These are phyloP conservation scores for Sorghum bicolor DNA, from an alignment of 176 grass and related monocot genomes.

Conservation along the genomic window Sorghum_bicolor_NCBIv3 NC_012878.2:59279501-59280000, in stretches of 20 bases:
- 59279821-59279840: conserved; percentile 72
- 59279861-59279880: neutral
- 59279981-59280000: conserved; percentile 54
- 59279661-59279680: no score
- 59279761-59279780: conserved; percentile 54
- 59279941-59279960: conserved; percentile 73
- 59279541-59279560: no score
- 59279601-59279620: conserved; percentile 49
- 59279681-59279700: neutral
- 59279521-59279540: no score
- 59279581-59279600: conserved; percentile 38
- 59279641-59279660: neutral
- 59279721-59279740: conserved; percentile 32
- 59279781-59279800: conserved; percentile 75
- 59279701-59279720: conserved; percentile 31
- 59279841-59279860: neutral
- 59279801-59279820: conserved; percentile 56
- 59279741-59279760: conserved; percentile 44
- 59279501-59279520: no score
- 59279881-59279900: no score
- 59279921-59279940: conserved; percentile 72
- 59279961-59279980: conserved; percentile 36
- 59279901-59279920: conserved; percentile 63
- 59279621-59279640: conserved; percentile 52
- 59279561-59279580: no score